phyloP scores from a whole-genome alignment of 2,329 filamentous ascomycete species.

The Pseudonectria buxi region DNA sequence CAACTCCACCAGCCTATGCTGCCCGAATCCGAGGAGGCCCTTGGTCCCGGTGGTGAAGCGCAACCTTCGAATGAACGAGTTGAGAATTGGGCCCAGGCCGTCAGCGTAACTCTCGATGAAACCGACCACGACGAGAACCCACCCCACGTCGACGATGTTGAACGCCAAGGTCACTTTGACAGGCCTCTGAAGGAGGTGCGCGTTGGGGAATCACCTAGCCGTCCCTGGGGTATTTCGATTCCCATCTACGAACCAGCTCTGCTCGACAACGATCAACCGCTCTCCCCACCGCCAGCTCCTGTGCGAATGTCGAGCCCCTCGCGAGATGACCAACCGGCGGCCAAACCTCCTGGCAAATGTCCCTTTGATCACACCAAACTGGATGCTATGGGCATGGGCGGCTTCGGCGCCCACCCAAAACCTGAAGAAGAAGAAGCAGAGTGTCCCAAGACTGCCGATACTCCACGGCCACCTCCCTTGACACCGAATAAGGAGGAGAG shows the following conservation, averaged over 20 bases:
- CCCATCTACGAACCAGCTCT: constrained; percentile 48
- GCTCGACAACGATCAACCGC: constrained; percentile 34
- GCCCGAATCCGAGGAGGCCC: constrained; percentile 46
- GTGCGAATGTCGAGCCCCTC: constrained; percentile 41
- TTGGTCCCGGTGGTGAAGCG: constrained; percentile 38
- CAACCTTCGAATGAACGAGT: constrained; percentile 62
- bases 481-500: constrained; percentile 17
- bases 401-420: constrained; percentile 9
- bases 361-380: constrained; percentile 51
- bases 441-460: constrained; percentile 6
- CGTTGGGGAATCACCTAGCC: constrained; percentile 87
- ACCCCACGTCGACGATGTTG: constrained; percentile 37
- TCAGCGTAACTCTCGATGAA: constrained; percentile 47
- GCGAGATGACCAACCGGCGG: constrained; percentile 19
- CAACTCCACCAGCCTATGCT: constrained; percentile 84
- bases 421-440: constrained; percentile 11
- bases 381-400: constrained; percentile 30
- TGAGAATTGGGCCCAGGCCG: constrained; percentile 76
- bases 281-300: constrained; percentile 52
- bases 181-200: constrained; percentile 79
- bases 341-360: constrained; percentile 41
- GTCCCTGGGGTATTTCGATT: constrained; percentile 87
- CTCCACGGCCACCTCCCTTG: constrained; percentile 9
- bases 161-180: constrained; percentile 71
- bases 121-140: constrained; percentile 26